Base-by-base conservation (phyloP, 2,329 filamentous ascomycete genomes). In the Penicillium sp. region DNA sequence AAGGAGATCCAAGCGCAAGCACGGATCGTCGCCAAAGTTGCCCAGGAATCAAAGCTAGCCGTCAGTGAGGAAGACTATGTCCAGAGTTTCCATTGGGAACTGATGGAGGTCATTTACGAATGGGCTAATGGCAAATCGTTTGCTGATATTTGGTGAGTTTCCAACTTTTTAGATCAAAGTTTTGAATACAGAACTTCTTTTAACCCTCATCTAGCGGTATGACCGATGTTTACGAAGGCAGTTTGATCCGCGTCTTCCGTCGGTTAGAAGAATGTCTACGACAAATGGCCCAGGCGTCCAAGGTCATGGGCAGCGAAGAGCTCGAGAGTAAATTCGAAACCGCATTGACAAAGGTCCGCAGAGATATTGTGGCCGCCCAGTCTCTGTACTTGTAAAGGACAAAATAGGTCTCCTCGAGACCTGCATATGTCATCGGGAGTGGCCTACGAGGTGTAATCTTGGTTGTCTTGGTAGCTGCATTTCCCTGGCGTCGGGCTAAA, bases 261-360 rank as follows among this genome's bases (percentile, higher is more conserved):
- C 91, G 95, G 21, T 84, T 99, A 35, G 95, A 99, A 79, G 95
- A 99, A 80, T 84, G 97, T 61, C 83, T 99, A 41, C 88, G 95
- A 68, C 95, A 99, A 78, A 96, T 98, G 86, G 94, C 91, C 17
- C 91, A 98, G 80, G 95, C 94, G 26, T 88, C 91, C 67, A 98
- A 97, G 81, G 94, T 97, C 66, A 99, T 99, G 95, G 95, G 95
- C 71, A 97, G 91, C 75, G 92, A 96, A 64, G 95, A 98, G 72
- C 83, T 99, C 60, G 91, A 93, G 73, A 86, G 89, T 75, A 97
- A 97, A 81, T 99, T 99, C 74, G 93, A 97, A 73, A 86, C 88
- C 69, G 90, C 92, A 64, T 81, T 99, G 69, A 84, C 85, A 62
- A 95, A 96, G 85, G 91, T 98, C 58, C 87, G 92, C 77, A 86